Percentiles rank a stretch among this genome's conserved stretches.
phyloP scores from a whole-genome alignment of 2,329 filamentous ascomycete genomes.

The Fusarium mundagurra region DNA sequence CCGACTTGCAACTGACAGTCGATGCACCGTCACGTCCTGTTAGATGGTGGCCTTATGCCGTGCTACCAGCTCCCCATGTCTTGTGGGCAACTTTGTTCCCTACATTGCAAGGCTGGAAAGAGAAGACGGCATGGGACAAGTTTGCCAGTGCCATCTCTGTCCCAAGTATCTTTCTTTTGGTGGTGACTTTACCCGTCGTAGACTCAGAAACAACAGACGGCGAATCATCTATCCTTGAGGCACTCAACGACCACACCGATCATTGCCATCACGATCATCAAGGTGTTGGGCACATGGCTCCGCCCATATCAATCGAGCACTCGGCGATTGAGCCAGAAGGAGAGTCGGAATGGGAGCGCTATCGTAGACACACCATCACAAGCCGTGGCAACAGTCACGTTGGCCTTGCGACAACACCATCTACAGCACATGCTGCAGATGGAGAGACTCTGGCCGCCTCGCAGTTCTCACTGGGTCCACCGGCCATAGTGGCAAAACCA shows the following conservation, averaged over 20 bases:
- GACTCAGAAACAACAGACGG: conserved; percentile 71
- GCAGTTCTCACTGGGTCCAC: conserved; percentile 34
- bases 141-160: conserved; percentile 83
- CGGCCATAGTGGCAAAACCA: conserved; percentile 43
- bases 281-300: conserved; percentile 45
- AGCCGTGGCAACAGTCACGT: conserved; percentile 40
- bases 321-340: conserved; percentile 53
- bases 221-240: conserved; percentile 39
- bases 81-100: conserved; percentile 84
- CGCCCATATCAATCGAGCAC: conserved; percentile 50
- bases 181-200: conserved; percentile 90
- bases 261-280: conserved; percentile 40
- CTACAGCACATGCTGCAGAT: conserved; percentile 31
- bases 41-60: conserved; percentile 82
- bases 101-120: conserved; percentile 81
- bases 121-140: conserved; percentile 87
- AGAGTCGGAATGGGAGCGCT: conserved; percentile 69
- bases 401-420: conserved; percentile 25
- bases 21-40: conserved; percentile 58
- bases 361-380: conserved; percentile 57
- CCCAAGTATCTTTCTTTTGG: conserved; percentile 90
- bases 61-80: conserved; percentile 77
- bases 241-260: conserved; percentile 44
- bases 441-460: conserved; percentile 35
- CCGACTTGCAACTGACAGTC: conserved; percentile 52